Conservation (phyloP, 2,329 filamentous ascomycete species). For the Colletotrichum siamense region DNA sequence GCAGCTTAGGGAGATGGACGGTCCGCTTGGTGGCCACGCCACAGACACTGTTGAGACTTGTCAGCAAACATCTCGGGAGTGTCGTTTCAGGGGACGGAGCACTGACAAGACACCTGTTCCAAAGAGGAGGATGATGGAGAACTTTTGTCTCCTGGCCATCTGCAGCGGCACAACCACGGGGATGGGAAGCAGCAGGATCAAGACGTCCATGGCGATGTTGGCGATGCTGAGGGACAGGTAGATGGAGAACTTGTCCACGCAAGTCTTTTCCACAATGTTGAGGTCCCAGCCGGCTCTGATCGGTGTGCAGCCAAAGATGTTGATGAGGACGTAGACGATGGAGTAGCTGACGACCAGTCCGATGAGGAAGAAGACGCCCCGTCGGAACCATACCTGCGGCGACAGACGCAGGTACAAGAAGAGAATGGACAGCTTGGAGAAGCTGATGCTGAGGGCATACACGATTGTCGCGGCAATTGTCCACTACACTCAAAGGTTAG, state of each 20-base stretch:
- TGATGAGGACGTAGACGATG: constrained; percentile 26
- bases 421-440: constrained; percentile 14
- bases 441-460: constrained; percentile 10
- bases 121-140: constrained; percentile 5
- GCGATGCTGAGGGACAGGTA: constrained; percentile 5
- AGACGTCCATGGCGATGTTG: constrained; percentile 11
- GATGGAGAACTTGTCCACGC: not conserved
- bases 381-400: constrained; percentile 9
- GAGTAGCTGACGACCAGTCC: constrained; percentile 32
- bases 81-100: not conserved
- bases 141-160: constrained; percentile 7
- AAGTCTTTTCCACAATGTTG: not conserved
- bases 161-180: not conserved
- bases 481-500: not conserved
- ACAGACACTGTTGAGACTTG: constrained; percentile 25
- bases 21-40: constrained; percentile 32
- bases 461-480: not conserved
- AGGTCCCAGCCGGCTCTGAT: not conserved
- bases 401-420: constrained; percentile 11
- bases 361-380: constrained; percentile 29
- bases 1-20: constrained; percentile 28
- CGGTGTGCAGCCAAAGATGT: not conserved
- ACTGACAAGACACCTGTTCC: constrained; percentile 1
- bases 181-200: constrained; percentile 1
- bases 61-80: not conserved